Base-by-base conservation (phyloP, 2,329 filamentous ascomycete species). In the Neonectria sp. region DNA sequence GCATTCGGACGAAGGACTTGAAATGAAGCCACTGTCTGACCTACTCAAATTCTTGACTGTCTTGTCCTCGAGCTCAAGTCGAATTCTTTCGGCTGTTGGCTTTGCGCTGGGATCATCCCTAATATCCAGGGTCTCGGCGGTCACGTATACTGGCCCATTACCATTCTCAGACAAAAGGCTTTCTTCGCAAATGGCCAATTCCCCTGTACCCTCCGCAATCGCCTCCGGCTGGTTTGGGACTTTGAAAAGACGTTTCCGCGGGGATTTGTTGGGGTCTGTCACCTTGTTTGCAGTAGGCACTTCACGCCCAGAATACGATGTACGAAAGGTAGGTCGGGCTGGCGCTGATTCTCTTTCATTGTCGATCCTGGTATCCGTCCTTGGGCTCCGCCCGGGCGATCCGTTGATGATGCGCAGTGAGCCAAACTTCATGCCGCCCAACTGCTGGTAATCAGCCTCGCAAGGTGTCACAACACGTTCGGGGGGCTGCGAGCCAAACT, bases 401-500 rank as follows among this genome's bases (percentile, higher is more conserved):
- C 88, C 89, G 76, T 92, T 92, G 25, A 83, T 90, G 63, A 92
- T 91, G 40, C 88, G 86, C 56, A 92, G 74, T 2, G 88, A 88
- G 2, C 90, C 90, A 60, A 90, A 85, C 74, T 89, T 90, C 75
- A 90, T 91, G 12, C 84, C 87, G 3, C 90, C 90, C 35, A 89
- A 85, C 52, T 90, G 88, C 66, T 83, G 83, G 72, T 91, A 91
- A n/a, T 88, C 85, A 31, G 82, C 77, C 27, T 90, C 89, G 46
- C 81, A 85, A 0, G 89, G 81, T 9, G 81, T 82, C 15, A 75
- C 71, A 8, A 76, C 76, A 40, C 79, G 73, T 25, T 77, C 75
- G 35, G 65, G 57, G 29, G 65, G 60, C 17, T 75, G 62, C 52
- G 59, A 64, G 53, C 37, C 67, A 27, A 48, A 63, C 56, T 58